Percentiles rank a stretch among this genome's conserved stretches.
These are phyloP conservation scores for Parastagonospora avenae DNA, from an alignment of 2,329 filamentous ascomycete genomes.

Conservation along the genomic window DNA sequence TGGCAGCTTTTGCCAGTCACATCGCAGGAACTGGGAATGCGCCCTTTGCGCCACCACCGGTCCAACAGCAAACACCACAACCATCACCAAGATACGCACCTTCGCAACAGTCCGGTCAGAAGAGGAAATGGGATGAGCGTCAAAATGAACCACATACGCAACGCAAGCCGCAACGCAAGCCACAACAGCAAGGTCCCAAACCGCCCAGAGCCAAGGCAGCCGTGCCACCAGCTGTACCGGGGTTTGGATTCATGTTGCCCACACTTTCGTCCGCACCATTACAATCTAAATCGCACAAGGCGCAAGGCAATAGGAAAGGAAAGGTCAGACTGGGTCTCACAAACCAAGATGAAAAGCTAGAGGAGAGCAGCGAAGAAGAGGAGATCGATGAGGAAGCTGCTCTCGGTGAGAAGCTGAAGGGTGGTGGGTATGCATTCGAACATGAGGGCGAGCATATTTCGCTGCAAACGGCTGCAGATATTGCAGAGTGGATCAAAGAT, in stretches of 20 bases:
- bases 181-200: slow-evolving; percentile 26
- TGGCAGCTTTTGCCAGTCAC: slow-evolving; percentile 32
- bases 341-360: slow-evolving; percentile 59
- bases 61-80: slow-evolving; percentile 8
- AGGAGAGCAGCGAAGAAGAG: slow-evolving; percentile 61
- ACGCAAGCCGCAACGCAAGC: slow-evolving; percentile 13
- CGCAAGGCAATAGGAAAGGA: slow-evolving; percentile 67
- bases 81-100: slow-evolving; percentile 16
- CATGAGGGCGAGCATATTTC: slow-evolving; percentile 61
- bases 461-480: slow-evolving; percentile 65
- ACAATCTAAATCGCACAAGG: slow-evolving; percentile 3
- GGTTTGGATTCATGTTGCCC: slow-evolving; percentile 44
- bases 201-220: slow-evolving; percentile 40
- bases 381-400: slow-evolving; percentile 72
- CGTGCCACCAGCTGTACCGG: slow-evolving; percentile 42
- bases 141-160: slow-evolving; percentile 12
- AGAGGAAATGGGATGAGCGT: slow-evolving; percentile 34
- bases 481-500: slow-evolving; percentile 80
- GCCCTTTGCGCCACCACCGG: slow-evolving; percentile 4
- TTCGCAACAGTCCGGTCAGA: slow-evolving; percentile 30
- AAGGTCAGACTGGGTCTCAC: slow-evolving; percentile 74
- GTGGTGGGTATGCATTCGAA: slow-evolving; percentile 63
- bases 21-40: slow-evolving; percentile 15
- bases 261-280: slow-evolving; percentile 9
- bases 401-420: slow-evolving; percentile 46